These are phyloP conservation scores for Penicillium pancosmium DNA, from an alignment of 495 filamentous ascomycete species.

Conservation along the genomic window DNA sequence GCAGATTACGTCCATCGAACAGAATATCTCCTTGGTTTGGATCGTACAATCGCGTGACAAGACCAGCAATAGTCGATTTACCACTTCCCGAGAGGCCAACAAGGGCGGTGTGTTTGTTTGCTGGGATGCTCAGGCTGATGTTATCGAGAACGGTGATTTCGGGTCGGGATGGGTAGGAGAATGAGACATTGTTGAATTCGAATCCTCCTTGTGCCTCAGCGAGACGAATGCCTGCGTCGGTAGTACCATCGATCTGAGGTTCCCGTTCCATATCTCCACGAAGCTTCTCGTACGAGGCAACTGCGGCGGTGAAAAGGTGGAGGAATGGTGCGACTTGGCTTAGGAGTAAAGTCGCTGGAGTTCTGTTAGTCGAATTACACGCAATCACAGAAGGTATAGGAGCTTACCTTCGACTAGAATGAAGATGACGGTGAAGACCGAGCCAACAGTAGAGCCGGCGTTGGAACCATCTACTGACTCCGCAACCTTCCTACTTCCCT, in stretches of 20 bases:
- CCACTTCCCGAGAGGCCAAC: conserved; percentile 72
- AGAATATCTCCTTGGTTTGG: conserved; percentile 46
- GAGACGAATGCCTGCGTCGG: conserved; percentile 37
- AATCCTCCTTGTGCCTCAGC: conserved; percentile 44
- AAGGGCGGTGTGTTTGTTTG: conserved; percentile 63
- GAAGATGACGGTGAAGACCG: conserved; percentile 68
- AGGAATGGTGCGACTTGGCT: conserved; percentile 66
- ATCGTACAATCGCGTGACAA: conserved; percentile 58
- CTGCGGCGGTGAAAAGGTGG: conserved; percentile 59
- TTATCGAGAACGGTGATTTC: conserved; percentile 55
- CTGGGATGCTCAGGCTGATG: conserved; percentile 55
- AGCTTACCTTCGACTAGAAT: conserved; percentile 62
- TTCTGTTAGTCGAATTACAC: conserved; percentile 16
- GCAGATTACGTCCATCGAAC: conserved; percentile 57
- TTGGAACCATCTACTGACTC: conserved; percentile 40
- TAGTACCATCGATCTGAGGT: conserved; percentile 52
- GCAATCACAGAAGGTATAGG: not conserved
- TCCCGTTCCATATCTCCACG: conserved; percentile 53
- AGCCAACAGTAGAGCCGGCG: conserved; percentile 50
- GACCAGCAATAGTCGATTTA: conserved; percentile 67
- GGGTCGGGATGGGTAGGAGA: conserved; percentile 65
- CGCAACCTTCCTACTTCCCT: conserved; percentile 58
- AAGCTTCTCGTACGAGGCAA: conserved; percentile 55
- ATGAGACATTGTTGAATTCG: conserved; percentile 57
- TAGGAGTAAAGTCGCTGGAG: conserved; percentile 58